A percentile compares a stretch with the other conserved stretches of the same genome.
phyloP scores from a whole-genome alignment of 345 rosid genomes.

The Pistacia vera region DNA sequence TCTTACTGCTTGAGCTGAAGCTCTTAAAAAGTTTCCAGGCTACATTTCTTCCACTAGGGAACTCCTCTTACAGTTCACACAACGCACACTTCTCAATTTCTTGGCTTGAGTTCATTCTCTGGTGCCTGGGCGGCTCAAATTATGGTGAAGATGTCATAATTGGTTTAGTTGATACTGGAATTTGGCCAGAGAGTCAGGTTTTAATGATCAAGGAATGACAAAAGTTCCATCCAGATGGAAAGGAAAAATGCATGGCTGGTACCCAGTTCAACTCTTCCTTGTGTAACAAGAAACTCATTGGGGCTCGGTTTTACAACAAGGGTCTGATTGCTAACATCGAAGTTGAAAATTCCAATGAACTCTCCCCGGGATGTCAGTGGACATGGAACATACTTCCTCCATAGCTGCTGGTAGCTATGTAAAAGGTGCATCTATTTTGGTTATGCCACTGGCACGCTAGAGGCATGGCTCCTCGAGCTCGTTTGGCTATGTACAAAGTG shows the following conservation, averaged over 20 bases:
- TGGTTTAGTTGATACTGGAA: conserved; percentile 50
- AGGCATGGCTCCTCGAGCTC: conserved; percentile 48
- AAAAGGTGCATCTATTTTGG: conserved; percentile 45
- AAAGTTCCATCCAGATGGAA: conserved; percentile 44
- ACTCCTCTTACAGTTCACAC: conserved; percentile 38
- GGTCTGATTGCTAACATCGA: conserved; percentile 42
- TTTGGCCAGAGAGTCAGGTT: conserved; percentile 57
- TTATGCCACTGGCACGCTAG: conserved; percentile 35
- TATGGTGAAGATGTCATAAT: conserved; percentile 40
- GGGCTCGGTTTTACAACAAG: conserved; percentile 41
- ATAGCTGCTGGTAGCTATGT: conserved; percentile 51
- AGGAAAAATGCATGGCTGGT: conserved; percentile 33
- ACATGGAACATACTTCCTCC: conserved; percentile 54
- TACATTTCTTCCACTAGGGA: conserved; percentile 31
- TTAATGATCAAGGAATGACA: conserved; percentile 36
- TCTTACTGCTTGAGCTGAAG: conserved; percentile 29
- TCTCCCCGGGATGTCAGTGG: conserved; percentile 40
- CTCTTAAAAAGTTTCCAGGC: conserved; percentile 25
- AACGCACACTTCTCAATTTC: conserved; percentile 40
- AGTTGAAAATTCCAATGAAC: conserved; percentile 22
- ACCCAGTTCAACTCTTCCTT: conserved; percentile 30
- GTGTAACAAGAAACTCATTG: conserved; percentile 51
- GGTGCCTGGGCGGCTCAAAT: conserved; percentile 33
- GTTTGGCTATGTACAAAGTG: conserved; percentile 41
- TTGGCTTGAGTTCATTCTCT: conserved; percentile 33